Conservation (phyloP, 257 asterid genomes). For the Plantago major region DNA sequence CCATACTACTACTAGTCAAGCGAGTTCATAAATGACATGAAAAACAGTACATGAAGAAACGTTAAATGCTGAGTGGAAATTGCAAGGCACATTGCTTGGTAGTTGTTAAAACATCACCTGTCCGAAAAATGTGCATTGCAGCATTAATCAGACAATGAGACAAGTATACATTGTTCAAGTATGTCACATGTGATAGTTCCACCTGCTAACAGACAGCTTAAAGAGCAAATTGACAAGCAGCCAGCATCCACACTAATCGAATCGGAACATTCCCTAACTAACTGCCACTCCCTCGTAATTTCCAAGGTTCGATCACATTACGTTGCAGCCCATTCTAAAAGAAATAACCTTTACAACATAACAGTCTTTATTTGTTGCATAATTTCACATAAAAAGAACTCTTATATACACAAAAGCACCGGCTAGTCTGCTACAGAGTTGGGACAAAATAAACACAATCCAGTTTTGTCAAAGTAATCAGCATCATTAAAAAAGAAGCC, state of each 20-base stretch:
- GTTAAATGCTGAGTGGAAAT: not conserved
- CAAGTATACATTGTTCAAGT: not conserved
- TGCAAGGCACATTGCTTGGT: not conserved
- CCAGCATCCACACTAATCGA: too few species aligned
- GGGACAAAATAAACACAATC: conserved; percentile 7
- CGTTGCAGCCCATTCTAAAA: not conserved
- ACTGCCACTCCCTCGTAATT: too few species aligned
- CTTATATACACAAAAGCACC: conserved; percentile 7
- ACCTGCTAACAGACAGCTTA: not conserved
- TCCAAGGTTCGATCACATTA: too few species aligned
- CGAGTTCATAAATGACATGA: not conserved
- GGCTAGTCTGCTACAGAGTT: conserved; percentile 8
- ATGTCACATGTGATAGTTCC: not conserved
- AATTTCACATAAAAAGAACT: conserved; percentile 4
- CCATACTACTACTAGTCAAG: too few species aligned
- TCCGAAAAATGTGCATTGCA: not conserved
- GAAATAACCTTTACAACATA: not conserved
- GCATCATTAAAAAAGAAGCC: conserved; percentile 5
- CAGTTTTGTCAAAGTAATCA: conserved; percentile 17
- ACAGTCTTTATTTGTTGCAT: not conserved
- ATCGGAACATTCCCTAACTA: too few species aligned
- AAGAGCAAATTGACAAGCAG: not conserved
- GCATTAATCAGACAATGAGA: not conserved
- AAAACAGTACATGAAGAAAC: not conserved
- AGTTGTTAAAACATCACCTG: not conserved